Percentiles rank a stretch among this genome's conserved stretches.
Evolutionary conservation across 2,329 filamentous ascomycete species (phyloP).

Genomic region (Pseudocercospora eumusae): DNA sequence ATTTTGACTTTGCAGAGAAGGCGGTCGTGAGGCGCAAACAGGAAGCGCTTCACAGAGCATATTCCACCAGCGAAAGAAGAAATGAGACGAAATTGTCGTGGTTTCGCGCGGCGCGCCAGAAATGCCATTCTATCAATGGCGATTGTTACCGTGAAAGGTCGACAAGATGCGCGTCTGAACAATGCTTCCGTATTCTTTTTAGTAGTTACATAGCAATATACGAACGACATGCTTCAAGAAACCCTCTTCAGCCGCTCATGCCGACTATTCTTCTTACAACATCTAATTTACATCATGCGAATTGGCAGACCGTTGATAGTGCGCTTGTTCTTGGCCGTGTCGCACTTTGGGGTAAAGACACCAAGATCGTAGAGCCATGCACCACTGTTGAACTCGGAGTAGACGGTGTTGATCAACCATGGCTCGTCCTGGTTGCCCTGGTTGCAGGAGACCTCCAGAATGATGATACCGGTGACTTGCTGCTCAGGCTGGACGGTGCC

Average conservation of each 20-base stretch:
- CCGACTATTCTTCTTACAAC: not conserved
- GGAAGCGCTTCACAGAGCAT: too few species aligned
- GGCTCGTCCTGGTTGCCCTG: conserved; percentile 25
- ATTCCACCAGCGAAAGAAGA: too few species aligned
- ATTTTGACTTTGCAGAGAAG: too few species aligned
- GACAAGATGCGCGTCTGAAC: not conserved
- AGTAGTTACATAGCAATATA: not conserved
- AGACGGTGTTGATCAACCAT: conserved; percentile 37
- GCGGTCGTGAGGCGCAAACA: too few species aligned
- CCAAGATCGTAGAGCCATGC: conserved; percentile 36
- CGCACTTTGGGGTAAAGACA: conserved; percentile 29
- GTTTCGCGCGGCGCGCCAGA: not conserved
- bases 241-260: not conserved
- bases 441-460: conserved; percentile 30
- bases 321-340: conserved; percentile 17
- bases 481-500: conserved; percentile 27
- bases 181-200: not conserved
- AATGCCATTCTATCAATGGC: not conserved
- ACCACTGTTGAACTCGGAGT: conserved; percentile 38
- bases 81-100: not conserved
- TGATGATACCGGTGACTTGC: conserved; percentile 35
- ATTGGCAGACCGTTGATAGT: conserved; percentile 3
- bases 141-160: not conserved
- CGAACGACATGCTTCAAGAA: not conserved
- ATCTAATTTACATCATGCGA: conserved; percentile 10